These are phyloP conservation scores for Linanthus parryae DNA, from an alignment of 148 eudicot genomes.

Conservation along the genomic window DNA sequence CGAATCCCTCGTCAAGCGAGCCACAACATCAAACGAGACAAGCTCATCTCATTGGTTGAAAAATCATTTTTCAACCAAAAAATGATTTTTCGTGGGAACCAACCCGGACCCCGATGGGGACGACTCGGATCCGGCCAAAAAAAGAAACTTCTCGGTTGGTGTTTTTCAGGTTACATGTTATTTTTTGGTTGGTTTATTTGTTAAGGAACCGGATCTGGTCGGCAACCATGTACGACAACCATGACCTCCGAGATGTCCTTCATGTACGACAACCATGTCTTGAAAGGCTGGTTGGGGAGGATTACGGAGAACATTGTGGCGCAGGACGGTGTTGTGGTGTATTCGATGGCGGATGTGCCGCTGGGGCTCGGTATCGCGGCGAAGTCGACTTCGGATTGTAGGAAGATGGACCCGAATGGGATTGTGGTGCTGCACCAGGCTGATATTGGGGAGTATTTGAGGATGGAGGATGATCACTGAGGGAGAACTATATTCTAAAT, in stretches of 20 bases:
- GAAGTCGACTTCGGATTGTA: conserved; percentile 59
- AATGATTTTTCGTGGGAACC: no score
- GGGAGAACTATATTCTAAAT: no score
- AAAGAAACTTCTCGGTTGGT: no score
- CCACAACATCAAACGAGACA: conserved; percentile 78
- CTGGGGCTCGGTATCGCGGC: conserved; percentile 84
- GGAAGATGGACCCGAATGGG: conserved; percentile 84
- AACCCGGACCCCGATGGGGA: no score
- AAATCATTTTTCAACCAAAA: no score
- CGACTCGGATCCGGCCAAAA: no score
- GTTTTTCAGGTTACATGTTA: no score
- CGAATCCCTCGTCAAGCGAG: conserved; percentile 75
- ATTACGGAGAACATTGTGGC: conserved; percentile 73
- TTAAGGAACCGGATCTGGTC: no score
- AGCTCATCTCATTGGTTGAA: conserved; percentile 57
- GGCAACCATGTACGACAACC: no score
- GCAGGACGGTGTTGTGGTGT: conserved; percentile 83
- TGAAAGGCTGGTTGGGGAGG: conserved; percentile 89
- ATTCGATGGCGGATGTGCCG: conserved; percentile 85
- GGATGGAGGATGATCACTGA: conserved; percentile 89
- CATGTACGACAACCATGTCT: conserved; percentile 68
- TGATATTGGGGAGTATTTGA: conserved; percentile 88
- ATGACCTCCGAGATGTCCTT: no score
- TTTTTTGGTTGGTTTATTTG: no score
- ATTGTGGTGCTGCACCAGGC: conserved; percentile 83